A percentile compares a stretch with the other conserved stretches of the same genome.
Conservation (phyloP, 768 basidiomycete genomes). For the Gloeostereum incarnatum region DNA sequence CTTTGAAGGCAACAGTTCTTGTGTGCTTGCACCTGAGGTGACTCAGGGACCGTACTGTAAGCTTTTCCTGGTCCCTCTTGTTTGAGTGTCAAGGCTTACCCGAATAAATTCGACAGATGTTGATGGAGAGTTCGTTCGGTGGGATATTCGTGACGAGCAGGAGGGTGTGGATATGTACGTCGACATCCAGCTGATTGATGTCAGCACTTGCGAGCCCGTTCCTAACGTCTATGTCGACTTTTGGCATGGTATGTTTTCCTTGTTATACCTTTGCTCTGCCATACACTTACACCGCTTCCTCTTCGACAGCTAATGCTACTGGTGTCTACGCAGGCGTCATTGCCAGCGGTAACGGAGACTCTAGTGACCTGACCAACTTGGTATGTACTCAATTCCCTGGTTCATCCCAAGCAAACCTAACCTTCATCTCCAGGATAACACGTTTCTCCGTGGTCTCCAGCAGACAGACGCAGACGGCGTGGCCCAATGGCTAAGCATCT, state of each 20-base stretch:
- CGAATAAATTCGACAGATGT: too few relatives aligned
- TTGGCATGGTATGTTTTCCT: conserved; percentile 8
- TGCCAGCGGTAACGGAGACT: conserved; percentile 8
- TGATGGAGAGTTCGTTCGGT: conserved; percentile 9
- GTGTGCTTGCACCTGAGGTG: too few relatives aligned
- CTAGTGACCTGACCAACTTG: conserved; percentile 4
- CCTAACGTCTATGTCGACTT: conserved; percentile 9
- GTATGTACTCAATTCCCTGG: not conserved
- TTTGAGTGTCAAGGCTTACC: too few relatives aligned
- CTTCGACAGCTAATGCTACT: conserved; percentile 8
- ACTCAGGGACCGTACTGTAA: too few relatives aligned
- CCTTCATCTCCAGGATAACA: conserved; percentile 5
- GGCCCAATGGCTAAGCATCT: conserved; percentile 8
- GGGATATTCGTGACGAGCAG: conserved; percentile 8
- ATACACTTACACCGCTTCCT: not conserved
- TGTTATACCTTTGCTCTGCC: not conserved
- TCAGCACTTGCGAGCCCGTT: conserved; percentile 11
- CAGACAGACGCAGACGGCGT: conserved; percentile 10
- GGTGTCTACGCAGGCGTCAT: conserved; percentile 11
- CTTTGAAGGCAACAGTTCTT: too few relatives aligned
- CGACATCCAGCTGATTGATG: conserved; percentile 10
- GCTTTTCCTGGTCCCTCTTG: too few relatives aligned
- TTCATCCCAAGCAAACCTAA: too few relatives aligned
- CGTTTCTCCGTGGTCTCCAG: conserved; percentile 9
- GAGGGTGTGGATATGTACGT: conserved; percentile 8